phyloP scores from a whole-genome alignment of 352 stramenopile species.

The Elongisporangium anandrum region DNA sequence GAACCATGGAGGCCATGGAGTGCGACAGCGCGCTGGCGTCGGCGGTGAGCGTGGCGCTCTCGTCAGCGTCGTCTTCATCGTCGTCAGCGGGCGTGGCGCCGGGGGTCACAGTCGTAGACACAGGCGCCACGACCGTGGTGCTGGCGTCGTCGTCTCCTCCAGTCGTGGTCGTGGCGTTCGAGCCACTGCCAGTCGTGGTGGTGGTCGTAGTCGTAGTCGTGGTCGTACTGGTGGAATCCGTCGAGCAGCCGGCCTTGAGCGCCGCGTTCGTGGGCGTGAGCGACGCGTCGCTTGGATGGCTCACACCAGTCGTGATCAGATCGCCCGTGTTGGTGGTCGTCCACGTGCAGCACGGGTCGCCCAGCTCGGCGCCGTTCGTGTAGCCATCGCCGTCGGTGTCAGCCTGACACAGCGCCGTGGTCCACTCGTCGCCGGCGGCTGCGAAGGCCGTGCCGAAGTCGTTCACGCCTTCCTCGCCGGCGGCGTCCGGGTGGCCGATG shows the following conservation, averaged over 20 bases:
- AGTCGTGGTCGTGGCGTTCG: slow-evolving; percentile 2
- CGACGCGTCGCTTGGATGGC: slow-evolving; percentile 48
- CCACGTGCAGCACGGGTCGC: slow-evolving; percentile 83
- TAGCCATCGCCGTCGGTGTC: slow-evolving; percentile 81
- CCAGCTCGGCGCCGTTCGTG: slow-evolving; percentile 82
- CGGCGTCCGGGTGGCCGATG: slow-evolving; percentile 50
- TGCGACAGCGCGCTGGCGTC: slow-evolving; percentile 7
- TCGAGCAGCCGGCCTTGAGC: slow-evolving; percentile 43
- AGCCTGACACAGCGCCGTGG: slow-evolving; percentile 37
- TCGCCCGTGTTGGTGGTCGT: slow-evolving; percentile 28
- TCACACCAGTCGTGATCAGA: slow-evolving; percentile 58
- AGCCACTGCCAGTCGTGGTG: slow-evolving; percentile 11
- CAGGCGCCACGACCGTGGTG: slow-evolving; percentile 29
- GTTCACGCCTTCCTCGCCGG: slow-evolving; percentile 44
- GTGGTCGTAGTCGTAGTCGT: slow-evolving; percentile 18
- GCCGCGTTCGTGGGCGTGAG: slow-evolving; percentile 46
- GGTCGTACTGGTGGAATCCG: slow-evolving; percentile 10
- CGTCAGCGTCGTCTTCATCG: slow-evolving; percentile 51
- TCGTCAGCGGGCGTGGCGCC: slow-evolving; percentile 34
- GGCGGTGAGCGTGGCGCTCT: slow-evolving; percentile 35
- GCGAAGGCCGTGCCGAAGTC: slow-evolving; percentile 65
- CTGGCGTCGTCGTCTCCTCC: slow-evolving; percentile 12
- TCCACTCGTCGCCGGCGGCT: slow-evolving; percentile 42
- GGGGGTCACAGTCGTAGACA: slow-evolving; percentile 13
- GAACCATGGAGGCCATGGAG: slow-evolving; percentile 6